Percentiles rank a stretch among this genome's conserved stretches.
These are phyloP conservation scores for Tulasnella sp. DNA, from an alignment of 768 basidiomycete species.

Conservation along the genomic window DNA sequence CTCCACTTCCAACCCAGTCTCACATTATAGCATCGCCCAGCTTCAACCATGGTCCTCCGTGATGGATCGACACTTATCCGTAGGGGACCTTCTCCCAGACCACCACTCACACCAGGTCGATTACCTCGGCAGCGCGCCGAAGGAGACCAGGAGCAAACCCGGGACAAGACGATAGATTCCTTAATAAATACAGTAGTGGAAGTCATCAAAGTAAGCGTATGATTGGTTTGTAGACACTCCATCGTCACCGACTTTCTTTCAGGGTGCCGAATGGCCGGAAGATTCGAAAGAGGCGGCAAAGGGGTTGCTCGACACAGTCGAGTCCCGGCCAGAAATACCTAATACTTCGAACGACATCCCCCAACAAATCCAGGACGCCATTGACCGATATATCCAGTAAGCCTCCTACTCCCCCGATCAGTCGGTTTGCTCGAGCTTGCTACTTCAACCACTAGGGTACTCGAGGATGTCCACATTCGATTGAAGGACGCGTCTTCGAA, in stretches of 20 bases:
- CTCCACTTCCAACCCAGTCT: too few relatives aligned
- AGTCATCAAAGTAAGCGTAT: not conserved
- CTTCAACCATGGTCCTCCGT: not conserved
- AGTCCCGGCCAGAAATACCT: not conserved
- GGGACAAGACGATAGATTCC: not conserved
- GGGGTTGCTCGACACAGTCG: not conserved
- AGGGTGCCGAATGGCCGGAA: not conserved
- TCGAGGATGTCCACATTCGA: not conserved
- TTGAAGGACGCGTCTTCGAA: not conserved
- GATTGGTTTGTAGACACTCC: not conserved
- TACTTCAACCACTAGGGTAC: not conserved
- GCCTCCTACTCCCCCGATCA: not conserved
- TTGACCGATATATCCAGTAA: not conserved
- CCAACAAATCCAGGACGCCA: not conserved
- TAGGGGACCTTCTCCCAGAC: not conserved
- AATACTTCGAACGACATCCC: not conserved
- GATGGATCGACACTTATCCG: not conserved
- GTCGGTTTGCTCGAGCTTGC: not conserved
- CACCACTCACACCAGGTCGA: not conserved
- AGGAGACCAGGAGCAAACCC: not conserved
- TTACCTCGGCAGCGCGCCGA: not conserved
- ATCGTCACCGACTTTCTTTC: not conserved
- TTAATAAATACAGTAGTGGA: not conserved
- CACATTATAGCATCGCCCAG: not conserved
- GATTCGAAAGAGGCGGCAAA: not conserved